phyloP scores from a whole-genome alignment of 2,329 filamentous ascomycete species.

The Dactylellina cionopaga region DNA sequence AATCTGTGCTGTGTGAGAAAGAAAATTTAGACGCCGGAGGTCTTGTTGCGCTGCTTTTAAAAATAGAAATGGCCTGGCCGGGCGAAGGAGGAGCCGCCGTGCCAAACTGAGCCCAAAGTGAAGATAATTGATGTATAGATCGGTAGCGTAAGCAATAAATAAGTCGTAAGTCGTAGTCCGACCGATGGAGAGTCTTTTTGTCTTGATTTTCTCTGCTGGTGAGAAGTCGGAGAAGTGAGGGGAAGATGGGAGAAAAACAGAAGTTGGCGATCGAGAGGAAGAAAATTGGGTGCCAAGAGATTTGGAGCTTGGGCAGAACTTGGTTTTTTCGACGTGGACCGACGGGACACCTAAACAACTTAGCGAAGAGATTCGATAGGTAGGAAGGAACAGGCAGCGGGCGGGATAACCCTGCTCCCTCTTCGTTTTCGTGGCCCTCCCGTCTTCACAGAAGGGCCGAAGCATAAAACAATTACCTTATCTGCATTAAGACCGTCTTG shows the following conservation, averaged over 20 bases:
- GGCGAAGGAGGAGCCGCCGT: constrained; percentile 49
- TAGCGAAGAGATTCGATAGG: constrained; percentile 52
- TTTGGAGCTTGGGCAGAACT: constrained; percentile 50
- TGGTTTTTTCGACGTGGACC: constrained; percentile 51
- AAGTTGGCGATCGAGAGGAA: constrained; percentile 54
- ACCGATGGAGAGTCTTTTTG: constrained; percentile 22
- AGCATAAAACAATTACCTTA: constrained; percentile 52
- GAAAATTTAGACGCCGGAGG: constrained; percentile 52
- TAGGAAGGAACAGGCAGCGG: constrained; percentile 46
- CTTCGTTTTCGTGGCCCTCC: constrained; percentile 52
- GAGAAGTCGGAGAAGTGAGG: constrained; percentile 50
- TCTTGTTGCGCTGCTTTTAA: constrained; percentile 51
- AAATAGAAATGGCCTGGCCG: constrained; percentile 43
- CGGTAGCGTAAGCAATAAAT: constrained; percentile 29
- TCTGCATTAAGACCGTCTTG: constrained; percentile 36
- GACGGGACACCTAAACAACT: constrained; percentile 52
- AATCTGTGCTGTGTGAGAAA: constrained; percentile 37
- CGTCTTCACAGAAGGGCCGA: constrained; percentile 47
- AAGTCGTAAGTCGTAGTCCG: constrained; percentile 28
- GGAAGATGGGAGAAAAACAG: constrained; percentile 53
- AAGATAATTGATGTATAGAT: constrained; percentile 27
- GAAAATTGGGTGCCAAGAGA: constrained; percentile 53
- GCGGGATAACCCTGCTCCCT: constrained; percentile 51
- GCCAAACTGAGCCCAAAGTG: constrained; percentile 28
- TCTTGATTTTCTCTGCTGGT: constrained; percentile 42